Percentiles rank a stretch among this genome's conserved stretches.
phyloP scores from a whole-genome alignment of 768 basidiomycete species.

The Tylopilus sp. region DNA sequence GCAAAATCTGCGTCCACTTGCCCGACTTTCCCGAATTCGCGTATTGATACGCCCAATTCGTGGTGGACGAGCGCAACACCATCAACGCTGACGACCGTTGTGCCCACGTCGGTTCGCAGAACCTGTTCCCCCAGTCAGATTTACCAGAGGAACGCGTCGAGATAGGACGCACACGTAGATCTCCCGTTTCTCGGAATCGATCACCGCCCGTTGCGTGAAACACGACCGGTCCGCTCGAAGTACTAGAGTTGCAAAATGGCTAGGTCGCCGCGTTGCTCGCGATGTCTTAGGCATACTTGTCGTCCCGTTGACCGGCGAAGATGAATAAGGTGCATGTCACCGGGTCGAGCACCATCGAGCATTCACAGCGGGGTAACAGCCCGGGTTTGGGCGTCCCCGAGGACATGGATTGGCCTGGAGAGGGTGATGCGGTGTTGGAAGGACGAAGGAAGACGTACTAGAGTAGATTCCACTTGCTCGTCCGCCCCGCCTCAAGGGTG shows the following conservation, averaged over 20 bases:
- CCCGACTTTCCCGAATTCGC: constrained; percentile 48
- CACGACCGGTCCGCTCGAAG: too few species aligned
- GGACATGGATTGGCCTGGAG: constrained; percentile 7
- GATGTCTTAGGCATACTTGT: constrained; percentile 64
- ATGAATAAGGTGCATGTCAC: constrained; percentile 57
- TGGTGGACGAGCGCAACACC: constrained; percentile 44
- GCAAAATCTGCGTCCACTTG: constrained; percentile 59
- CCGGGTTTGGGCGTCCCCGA: constrained; percentile 32
- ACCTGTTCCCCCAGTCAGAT: constrained; percentile 34
- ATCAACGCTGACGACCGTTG: constrained; percentile 34
- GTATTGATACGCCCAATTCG: constrained; percentile 71
- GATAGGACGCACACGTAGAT: constrained; percentile 60
- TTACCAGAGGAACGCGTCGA: too few species aligned
- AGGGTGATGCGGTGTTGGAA: not conserved
- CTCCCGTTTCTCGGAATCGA: constrained; percentile 59
- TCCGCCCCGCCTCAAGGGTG: constrained; percentile 68
- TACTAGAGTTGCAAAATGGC: constrained; percentile 61
- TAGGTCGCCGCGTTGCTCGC: constrained; percentile 54
- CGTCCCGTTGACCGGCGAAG: constrained; percentile 69
- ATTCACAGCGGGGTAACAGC: constrained; percentile 66
- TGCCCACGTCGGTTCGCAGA: constrained; percentile 56
- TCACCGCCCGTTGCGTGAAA: constrained; percentile 72
- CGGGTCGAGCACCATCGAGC: constrained; percentile 79
- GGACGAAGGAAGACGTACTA: constrained; percentile 40
- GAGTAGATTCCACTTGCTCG: constrained; percentile 63